Evolutionary conservation across 164 flowering plant species (phyloP).

Genomic region (Vitis rupestris): DNA sequence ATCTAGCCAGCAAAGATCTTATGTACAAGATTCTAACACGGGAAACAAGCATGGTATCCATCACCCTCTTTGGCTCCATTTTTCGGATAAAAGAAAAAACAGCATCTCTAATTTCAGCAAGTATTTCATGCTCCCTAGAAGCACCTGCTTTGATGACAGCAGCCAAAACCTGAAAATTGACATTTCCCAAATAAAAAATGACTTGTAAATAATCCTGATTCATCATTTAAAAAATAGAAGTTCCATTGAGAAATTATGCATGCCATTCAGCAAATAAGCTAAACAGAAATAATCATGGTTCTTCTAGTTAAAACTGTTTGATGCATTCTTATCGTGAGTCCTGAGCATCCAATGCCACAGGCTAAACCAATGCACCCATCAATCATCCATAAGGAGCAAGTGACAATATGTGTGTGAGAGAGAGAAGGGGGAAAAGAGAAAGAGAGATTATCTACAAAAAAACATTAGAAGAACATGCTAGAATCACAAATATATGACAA

Average conservation of each 20-base stretch:
- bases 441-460: too few relatives aligned
- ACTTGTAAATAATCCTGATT: neutral
- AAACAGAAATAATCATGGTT: neutral
- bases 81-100: conserved; percentile 91
- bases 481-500: too few relatives aligned
- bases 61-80: conserved; percentile 93
- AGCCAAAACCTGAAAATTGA: conserved; percentile 77
- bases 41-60: conserved; percentile 99
- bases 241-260: neutral
- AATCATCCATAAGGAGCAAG: too few relatives aligned
- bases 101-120: conserved; percentile 98
- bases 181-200: conserved; percentile 2
- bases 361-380: too few relatives aligned
- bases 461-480: too few relatives aligned
- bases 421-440: too few relatives aligned
- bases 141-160: conserved; percentile 99
- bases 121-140: conserved; percentile 98
- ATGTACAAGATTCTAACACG: conserved; percentile 96
- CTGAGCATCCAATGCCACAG: too few relatives aligned
- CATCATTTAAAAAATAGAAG: neutral
- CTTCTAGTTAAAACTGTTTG: neutral
- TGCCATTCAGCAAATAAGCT: neutral
- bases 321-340: neutral
- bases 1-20: conserved; percentile 89
- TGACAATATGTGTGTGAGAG: too few relatives aligned